Conservation (phyloP, 139 green algal genomes). For the Chlamydomonas sp. region DNA sequence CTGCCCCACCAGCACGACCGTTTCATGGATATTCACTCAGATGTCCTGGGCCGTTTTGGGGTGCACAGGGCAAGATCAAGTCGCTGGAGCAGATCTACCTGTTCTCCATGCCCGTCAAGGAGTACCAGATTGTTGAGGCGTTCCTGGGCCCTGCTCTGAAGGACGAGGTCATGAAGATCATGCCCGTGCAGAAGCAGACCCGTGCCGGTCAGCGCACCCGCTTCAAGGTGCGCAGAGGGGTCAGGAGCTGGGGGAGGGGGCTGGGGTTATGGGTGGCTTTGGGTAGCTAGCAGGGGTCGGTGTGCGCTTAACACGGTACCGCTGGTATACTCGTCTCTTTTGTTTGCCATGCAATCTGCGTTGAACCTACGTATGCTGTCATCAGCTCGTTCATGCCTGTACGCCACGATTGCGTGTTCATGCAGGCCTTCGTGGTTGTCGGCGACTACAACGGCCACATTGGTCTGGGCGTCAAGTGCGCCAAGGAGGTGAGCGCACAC, state of each 20-base stretch:
- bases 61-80: slow-evolving; percentile 97
- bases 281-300: too few species aligned
- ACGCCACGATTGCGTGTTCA: neutral
- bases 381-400: too few species aligned
- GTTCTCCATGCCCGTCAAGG: slow-evolving; percentile 99
- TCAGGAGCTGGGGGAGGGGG: neutral
- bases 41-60: neutral
- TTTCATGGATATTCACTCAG: neutral
- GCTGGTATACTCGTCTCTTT: neutral
- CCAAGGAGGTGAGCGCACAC: slow-evolving; percentile 90
- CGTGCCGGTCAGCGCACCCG: slow-evolving; percentile 98
- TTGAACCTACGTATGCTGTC: too few species aligned
- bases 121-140: slow-evolving; percentile 96
- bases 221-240: slow-evolving; percentile 89
- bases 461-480: slow-evolving; percentile 99
- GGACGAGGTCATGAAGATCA: slow-evolving; percentile 99
- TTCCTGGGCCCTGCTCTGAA: slow-evolving; percentile 89
- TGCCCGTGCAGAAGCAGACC: slow-evolving; percentile 99
- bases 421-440: slow-evolving; percentile 97
- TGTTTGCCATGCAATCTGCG: neutral
- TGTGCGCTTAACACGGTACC: neutral
- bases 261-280: neutral
- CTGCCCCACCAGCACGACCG: too few species aligned
- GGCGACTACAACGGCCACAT: slow-evolving; percentile 99
- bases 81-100: slow-evolving; percentile 99